phyloP scores from a whole-genome alignment of 1,284 basidiomycete genomes.

The Peniophora sp. region DNA sequence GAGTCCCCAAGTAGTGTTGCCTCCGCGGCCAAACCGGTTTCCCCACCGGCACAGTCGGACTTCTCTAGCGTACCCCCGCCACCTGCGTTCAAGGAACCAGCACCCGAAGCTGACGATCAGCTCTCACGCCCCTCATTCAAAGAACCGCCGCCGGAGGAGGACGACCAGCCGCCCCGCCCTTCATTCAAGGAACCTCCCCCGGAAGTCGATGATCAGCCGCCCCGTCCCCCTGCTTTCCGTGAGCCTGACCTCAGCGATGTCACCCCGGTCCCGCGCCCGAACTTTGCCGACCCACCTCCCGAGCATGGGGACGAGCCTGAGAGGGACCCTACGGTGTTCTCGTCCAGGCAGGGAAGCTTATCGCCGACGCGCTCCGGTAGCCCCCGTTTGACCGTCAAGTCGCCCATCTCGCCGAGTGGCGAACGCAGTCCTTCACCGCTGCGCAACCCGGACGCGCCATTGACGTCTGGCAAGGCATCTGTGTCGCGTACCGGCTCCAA shows the following conservation, averaged over 20 bases:
- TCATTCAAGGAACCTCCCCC: constrained; percentile 42
- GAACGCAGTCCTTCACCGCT: constrained; percentile 41
- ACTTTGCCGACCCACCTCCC: constrained; percentile 34
- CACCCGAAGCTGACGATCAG: constrained; percentile 25
- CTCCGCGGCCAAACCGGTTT: constrained; percentile 1
- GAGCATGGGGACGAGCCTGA: constrained; percentile 19
- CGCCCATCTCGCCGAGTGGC: constrained; percentile 20
- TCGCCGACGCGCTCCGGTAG: constrained; percentile 36
- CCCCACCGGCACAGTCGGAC: no score
- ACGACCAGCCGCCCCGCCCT: constrained; percentile 36
- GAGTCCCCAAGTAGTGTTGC: constrained; percentile 2
- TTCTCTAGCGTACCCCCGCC: constrained; percentile 2
- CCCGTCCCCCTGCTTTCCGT: constrained; percentile 12
- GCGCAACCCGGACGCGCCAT: constrained; percentile 28
- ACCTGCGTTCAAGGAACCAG: constrained; percentile 29
- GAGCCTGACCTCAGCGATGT: constrained; percentile 9
- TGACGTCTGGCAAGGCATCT: constrained; percentile 8
- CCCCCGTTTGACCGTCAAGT: constrained; percentile 30
- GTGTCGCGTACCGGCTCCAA: not conserved
- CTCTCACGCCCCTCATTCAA: constrained; percentile 8
- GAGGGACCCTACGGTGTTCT: constrained; percentile 15
- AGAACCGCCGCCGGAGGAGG: constrained; percentile 12
- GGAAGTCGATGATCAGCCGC: constrained; percentile 21
- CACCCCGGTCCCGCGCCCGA: constrained; percentile 24
- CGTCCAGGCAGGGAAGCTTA: constrained; percentile 18